Evolutionary conservation across 1,284 basidiomycete species (phyloP).

Genomic region (Leccinum pachyderme): DNA sequence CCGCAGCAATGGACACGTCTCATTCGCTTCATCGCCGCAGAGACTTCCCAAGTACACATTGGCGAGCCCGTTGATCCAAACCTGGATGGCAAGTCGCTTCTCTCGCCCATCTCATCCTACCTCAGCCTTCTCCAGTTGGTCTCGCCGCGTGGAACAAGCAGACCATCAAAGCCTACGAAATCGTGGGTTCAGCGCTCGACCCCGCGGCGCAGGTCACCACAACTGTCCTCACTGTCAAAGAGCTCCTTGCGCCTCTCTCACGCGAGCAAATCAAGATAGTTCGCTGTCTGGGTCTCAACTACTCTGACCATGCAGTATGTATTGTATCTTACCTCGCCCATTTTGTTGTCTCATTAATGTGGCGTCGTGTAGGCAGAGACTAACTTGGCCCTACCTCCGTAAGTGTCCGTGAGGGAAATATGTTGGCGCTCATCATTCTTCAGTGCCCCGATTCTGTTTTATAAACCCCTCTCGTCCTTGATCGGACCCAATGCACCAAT

Average conservation of each 20-base stretch:
- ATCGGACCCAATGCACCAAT: slow-evolving; percentile 70
- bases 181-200: slow-evolving; percentile 65
- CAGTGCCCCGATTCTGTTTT: slow-evolving; percentile 74
- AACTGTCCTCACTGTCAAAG: slow-evolving; percentile 63
- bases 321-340: neutral
- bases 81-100: slow-evolving; percentile 53
- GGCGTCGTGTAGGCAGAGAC: slow-evolving; percentile 56
- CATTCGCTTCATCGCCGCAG: slow-evolving; percentile 80
- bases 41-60: slow-evolving; percentile 70
- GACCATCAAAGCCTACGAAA: slow-evolving; percentile 65
- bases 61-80: slow-evolving; percentile 72
- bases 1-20: slow-evolving; percentile 73
- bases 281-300: slow-evolving; percentile 79
- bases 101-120: neutral
- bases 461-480: slow-evolving; percentile 73
- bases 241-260: slow-evolving; percentile 69
- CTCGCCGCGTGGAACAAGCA: slow-evolving; percentile 55
- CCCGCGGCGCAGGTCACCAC: slow-evolving; percentile 59
- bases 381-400: slow-evolving; percentile 62
- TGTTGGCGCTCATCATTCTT: neutral
- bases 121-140: slow-evolving; percentile 50
- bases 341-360: neutral
- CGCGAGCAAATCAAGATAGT: slow-evolving; percentile 65
- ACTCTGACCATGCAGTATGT: slow-evolving; percentile 74
- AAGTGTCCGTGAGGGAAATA: slow-evolving; percentile 23